Evolutionary conservation across 106 monocot genomes (phyloP), one percentile per base, ranked within the genome.

Genomic region (Chionographis japonica): DNA sequence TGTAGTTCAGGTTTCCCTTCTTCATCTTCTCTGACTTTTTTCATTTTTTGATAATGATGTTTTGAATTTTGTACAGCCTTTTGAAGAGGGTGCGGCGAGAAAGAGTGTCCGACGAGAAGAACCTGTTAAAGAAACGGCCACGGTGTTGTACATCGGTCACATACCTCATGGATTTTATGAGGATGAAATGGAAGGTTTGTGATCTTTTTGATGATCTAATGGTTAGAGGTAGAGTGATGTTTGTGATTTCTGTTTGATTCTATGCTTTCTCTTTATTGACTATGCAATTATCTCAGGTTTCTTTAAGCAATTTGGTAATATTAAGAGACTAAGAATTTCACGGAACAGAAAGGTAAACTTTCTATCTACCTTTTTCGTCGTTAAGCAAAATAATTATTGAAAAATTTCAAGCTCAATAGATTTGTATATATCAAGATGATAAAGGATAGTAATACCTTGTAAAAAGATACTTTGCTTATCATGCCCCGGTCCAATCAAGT

Each of bases 121-220:
- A 56, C 71, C 75, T 0, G 63, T 64, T 16, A 59, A 76, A 38
- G 49, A 70, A 40, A 78, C 74, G 8, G 64, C 88, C 14, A 89
- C 88, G 2, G 92, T 87, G 39, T 35, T 92, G 11, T 97, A 97
- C 56, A 85, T 97, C 61, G 92, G 97, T 6, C 97, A 78, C 20
- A 97, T 97, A 52, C 97, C 97, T 74, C 97, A 97, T 77, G 97
- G 97, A 6, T 97, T 97, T 59, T 97, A 97, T 61, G 97, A 97
- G 78, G 89, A 92, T 11, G 73, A 97, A 68, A 97, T 97, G 89
- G 75, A 92, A 92, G 97, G 97, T 92, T 14, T 19, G 54, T 43
- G 15, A 61, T 61, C 27, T 13, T 39, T 40, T 16, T 8, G 27
- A 27, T 16, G 7, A 8, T 11, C 2, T 37, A 61, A 3, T 68